Conservation (phyloP, 2,329 filamentous ascomycete species). For the Thyridium curvatum region DNA sequence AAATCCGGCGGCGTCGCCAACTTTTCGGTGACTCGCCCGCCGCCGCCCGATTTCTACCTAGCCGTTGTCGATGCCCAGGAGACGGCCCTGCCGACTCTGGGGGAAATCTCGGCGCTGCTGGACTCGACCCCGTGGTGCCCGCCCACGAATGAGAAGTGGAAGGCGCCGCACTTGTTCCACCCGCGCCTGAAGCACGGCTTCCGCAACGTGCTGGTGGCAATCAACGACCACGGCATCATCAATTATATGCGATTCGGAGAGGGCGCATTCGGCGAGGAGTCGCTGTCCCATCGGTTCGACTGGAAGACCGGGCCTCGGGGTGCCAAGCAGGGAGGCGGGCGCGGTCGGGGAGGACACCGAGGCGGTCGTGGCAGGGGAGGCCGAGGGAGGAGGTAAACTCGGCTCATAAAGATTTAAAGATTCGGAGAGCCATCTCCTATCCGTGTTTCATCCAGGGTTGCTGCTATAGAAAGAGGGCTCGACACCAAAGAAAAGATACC, state of each 20-base stretch:
- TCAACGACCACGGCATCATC: conserved; percentile 84
- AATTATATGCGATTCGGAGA: conserved; percentile 82
- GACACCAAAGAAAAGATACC: too few species aligned
- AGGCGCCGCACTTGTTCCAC: conserved; percentile 52
- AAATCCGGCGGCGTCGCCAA: conserved; percentile 52
- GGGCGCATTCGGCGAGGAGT: conserved; percentile 71
- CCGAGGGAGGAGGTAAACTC: conserved; percentile 3
- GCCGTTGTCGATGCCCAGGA: conserved; percentile 73
- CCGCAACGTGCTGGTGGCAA: conserved; percentile 75
- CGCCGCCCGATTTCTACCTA: conserved; percentile 75
- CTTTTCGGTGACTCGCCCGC: conserved; percentile 76
- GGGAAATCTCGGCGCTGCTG: conserved; percentile 65
- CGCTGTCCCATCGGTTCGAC: conserved; percentile 57
- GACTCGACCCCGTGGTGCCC: conserved; percentile 67
- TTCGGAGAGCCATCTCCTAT: too few species aligned
- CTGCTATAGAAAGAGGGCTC: too few species aligned
- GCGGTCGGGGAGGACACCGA: conserved; percentile 10
- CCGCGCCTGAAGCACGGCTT: conserved; percentile 77
- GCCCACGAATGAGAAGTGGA: conserved; percentile 31
- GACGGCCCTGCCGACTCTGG: conserved; percentile 64
- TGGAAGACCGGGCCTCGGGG: conserved; percentile 25
- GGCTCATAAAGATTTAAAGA: too few species aligned
- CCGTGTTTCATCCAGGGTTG: too few species aligned
- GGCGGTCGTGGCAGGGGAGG: conserved; percentile 11
- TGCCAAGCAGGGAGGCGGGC: conserved; percentile 26